Evolutionary conservation across 2,329 filamentous ascomycete species (phyloP), one percentile per base, ranked within the genome.

Genomic region (Shiraia bambusicola): DNA sequence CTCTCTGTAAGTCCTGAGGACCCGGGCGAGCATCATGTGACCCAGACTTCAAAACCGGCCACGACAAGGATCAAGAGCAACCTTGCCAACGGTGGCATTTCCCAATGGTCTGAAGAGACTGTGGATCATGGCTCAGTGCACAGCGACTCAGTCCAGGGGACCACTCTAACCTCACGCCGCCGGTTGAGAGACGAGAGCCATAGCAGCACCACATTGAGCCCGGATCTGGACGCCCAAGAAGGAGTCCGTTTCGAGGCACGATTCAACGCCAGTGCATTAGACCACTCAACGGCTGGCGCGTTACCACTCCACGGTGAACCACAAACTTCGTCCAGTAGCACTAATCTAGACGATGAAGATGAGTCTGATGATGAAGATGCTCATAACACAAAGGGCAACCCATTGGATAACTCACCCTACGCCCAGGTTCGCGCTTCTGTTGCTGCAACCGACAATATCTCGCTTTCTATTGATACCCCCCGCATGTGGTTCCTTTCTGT

Each of bases 401-500:
- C 79, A 10, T 72, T 77, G 12, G 85, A 88, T 61, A 84, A 89
- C 66, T 88, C 86, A 0, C 83, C 84, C 9, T 88, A 92, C 63
- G 76, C 88, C 32, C 84, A 88, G 63, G 88, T 93, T 27, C 82
- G 88, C 42, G 88, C 88, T 31, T 89, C 87, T 0, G 88, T 93
- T 6, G 77, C 86, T 10, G 82, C 87, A 3, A 84, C 81, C 24
- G 88, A 93, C 69, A 82, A 93, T 61, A 83, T 78, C 12, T 77
- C 81, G 3, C 71, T 92, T n/a, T 92, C 87, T 7, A 90, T 93
- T 62, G 89, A 88, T 67, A 92, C 88, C 4, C 88, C 88, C 27
- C 87, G 88, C 39, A 93, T 93, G 88, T 93, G 88, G 88, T 76
- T 76, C 24, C 69, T 93, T 13, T 89, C 87, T n/a, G 77, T 88